Percentiles rank a stretch among this genome's conserved stretches.
phyloP scores from a whole-genome alignment of 2,329 filamentous ascomycete species.

The Raffaelea ambrosiae region DNA sequence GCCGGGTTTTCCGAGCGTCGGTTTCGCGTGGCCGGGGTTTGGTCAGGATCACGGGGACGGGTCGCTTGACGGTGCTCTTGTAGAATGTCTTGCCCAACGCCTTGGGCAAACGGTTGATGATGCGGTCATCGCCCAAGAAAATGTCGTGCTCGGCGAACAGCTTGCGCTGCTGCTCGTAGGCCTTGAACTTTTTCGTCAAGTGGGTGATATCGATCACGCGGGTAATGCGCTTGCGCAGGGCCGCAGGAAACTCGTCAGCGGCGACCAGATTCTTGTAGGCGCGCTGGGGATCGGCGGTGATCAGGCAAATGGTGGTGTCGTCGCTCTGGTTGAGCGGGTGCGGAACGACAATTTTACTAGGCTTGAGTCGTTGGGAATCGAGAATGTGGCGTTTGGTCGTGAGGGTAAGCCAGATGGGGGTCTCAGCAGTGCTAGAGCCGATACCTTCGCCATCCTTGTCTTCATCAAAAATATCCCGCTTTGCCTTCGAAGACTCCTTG shows the following conservation, averaged over 20 bases:
- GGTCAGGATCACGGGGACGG: slow-evolving; percentile 70
- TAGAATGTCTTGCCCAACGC: slow-evolving; percentile 90
- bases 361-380: slow-evolving; percentile 74
- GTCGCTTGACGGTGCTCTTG: slow-evolving; percentile 72
- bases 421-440: slow-evolving; percentile 31
- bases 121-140: slow-evolving; percentile 86
- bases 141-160: slow-evolving; percentile 81
- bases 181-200: slow-evolving; percentile 72
- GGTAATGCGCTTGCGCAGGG: slow-evolving; percentile 58
- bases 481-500: slow-evolving; percentile 37
- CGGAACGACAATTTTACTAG: slow-evolving; percentile 70
- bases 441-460: slow-evolving; percentile 19
- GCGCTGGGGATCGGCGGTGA: slow-evolving; percentile 66
- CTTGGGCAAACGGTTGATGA: slow-evolving; percentile 64
- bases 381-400: slow-evolving; percentile 58
- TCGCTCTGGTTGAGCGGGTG: slow-evolving; percentile 63
- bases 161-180: slow-evolving; percentile 80
- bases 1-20: slow-evolving; percentile 48
- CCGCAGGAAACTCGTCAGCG: slow-evolving; percentile 60
- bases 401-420: slow-evolving; percentile 53
- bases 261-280: slow-evolving; percentile 84
- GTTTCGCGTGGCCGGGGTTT: slow-evolving; percentile 52
- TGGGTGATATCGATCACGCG: slow-evolving; percentile 76
- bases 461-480: slow-evolving; percentile 47
- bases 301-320: slow-evolving; percentile 70